Evolutionary conservation across 805 yeast species (phyloP).

Genomic region (Yarrowia alimentaria): DNA sequence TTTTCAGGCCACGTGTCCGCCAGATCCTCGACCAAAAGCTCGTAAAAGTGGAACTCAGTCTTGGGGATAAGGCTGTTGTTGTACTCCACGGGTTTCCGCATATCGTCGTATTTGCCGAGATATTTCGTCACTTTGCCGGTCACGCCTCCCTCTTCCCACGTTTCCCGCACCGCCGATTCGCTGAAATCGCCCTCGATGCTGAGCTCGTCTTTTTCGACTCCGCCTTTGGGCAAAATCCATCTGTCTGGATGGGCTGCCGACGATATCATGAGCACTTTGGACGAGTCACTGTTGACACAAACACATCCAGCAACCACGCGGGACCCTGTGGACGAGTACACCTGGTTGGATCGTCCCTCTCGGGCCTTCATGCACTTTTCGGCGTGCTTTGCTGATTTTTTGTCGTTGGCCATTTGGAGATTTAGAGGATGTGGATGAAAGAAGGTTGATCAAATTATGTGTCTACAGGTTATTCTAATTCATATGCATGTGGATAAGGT

Average conservation of each 20-base stretch:
- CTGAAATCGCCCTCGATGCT: slow-evolving; percentile 42
- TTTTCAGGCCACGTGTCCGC: slow-evolving; percentile 75
- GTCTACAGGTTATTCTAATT: too few species aligned
- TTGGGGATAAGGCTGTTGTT: slow-evolving; percentile 49
- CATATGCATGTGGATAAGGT: too few species aligned
- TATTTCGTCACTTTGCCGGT: slow-evolving; percentile 56
- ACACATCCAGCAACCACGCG: slow-evolving; percentile 93
- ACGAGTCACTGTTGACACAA: slow-evolving; percentile 56
- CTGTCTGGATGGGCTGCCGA: slow-evolving; percentile 64
- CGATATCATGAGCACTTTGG: slow-evolving; percentile 71
- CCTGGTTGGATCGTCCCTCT: slow-evolving; percentile 42
- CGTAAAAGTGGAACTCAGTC: slow-evolving; percentile 86
- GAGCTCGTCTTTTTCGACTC: slow-evolving; percentile 76
- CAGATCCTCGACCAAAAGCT: slow-evolving; percentile 60
- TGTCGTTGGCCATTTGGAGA: too few species aligned
- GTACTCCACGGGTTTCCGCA: slow-evolving; percentile 50
- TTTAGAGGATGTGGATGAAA: too few species aligned
- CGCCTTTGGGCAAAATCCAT: slow-evolving; percentile 97
- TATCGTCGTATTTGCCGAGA: slow-evolving; percentile 68
- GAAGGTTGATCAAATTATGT: too few species aligned
- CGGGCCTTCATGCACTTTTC: slow-evolving; percentile 40
- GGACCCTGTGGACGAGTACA: slow-evolving; percentile 64
- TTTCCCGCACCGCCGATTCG: slow-evolving; percentile 73
- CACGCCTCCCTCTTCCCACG: slow-evolving; percentile 98
- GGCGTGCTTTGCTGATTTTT: too few species aligned